Base-by-base conservation (phyloP, 1,139 yeast species). In the Hansenula anomala region DNA sequence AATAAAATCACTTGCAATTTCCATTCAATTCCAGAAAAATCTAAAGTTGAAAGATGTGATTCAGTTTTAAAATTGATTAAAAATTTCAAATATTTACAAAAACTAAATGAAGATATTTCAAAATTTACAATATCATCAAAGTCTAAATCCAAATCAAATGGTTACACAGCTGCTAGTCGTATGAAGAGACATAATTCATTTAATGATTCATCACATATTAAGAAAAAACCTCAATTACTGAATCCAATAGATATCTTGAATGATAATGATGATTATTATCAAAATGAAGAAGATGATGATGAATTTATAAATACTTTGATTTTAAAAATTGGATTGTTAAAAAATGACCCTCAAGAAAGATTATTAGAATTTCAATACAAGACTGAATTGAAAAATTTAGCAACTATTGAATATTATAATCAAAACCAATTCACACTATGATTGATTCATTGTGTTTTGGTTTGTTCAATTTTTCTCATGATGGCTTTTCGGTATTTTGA, bases 1-100 rank as follows among this genome's bases (percentile, higher is more conserved):
- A 45, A 46, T 27, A 45, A 46, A 27, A 41, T 50, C 14, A 38
- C 43, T 4, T 52, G 55, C 24, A 18, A 47, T 2, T 33, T 36
- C 27, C 56, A 52, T 33, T 29, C 44, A 7, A 19, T 24, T 10
- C 23, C 22, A 4, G 46, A 47, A 14, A 52, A 50, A 28, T 34
- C 45, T 2, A 25, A 26, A n/a, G 29, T 52, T n/a, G 29, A 30
- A 25, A 42, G 54, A 41, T 35, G 37, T 19, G 46, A 32, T 27
- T 32, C 40, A 10, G 27, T 38, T 14, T 37, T 31, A 7, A 36
- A 30, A 15, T 25, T 42, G 16, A 40, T 43, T 17, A 38, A 35
- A 36, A 45, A 41, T 29, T 39, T 22, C 30, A 36, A 30, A 13
- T 34, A 36, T 20, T 25, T 41, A 15, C 36, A 32, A 23, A 24